Base-by-base conservation (phyloP, 2,329 filamentous ascomycete species). In the Aspergillus quadricinctus region DNA sequence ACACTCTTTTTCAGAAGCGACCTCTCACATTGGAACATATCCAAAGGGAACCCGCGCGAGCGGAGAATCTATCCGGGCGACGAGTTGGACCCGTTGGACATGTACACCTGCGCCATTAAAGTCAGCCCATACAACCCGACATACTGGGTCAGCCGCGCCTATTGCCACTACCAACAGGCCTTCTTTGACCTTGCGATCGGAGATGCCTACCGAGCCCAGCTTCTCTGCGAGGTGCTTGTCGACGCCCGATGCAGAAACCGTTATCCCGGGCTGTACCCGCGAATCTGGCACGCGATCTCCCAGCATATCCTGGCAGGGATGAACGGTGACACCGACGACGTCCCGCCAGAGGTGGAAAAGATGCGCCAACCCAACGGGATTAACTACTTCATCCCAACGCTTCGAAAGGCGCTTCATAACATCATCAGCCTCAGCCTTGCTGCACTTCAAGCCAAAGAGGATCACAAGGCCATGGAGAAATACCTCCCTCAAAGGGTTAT, bases 101-200 rank as follows among this genome's bases (percentile, higher is more conserved):
- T 74, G 64, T 75, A 74, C 55, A 75, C 72, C 1, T 68, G 66
- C 54, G 71, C 70, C 19, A 68, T 74, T 40, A 54, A 63, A 8
- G 53, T 70, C 19, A 72, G 65, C 48, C 72, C 72, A 1, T 74
- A 74, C 53, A 75, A 74, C 46, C 71, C 72, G 8, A 54, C 70
- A 3, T 74, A 74, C 59, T 75, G 72, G 72, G 57, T 68, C 8
- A 70, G 69, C 41, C 64, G 72, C 9, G 70, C 70, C 11, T 74
- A 70, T 53, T 67, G 71, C 14, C 65, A 70, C 59, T 73, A 72
- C 43, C 64, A 67, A 37, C 64, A 64, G 48, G 69, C 63, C 1
- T 64, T 65, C 43, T 72, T 68, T 31, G 72, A 74, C 53, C 65
- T 74, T 23, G 72, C 72, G 7, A 58, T 74, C n/a, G 71, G 72